A percentile compares a stretch with the other conserved stretches of the same genome.
These are phyloP conservation scores for Pyrrhoderma lamaoense DNA, from an alignment of 1,284 basidiomycete genomes.

Conservation along the genomic window DNA sequence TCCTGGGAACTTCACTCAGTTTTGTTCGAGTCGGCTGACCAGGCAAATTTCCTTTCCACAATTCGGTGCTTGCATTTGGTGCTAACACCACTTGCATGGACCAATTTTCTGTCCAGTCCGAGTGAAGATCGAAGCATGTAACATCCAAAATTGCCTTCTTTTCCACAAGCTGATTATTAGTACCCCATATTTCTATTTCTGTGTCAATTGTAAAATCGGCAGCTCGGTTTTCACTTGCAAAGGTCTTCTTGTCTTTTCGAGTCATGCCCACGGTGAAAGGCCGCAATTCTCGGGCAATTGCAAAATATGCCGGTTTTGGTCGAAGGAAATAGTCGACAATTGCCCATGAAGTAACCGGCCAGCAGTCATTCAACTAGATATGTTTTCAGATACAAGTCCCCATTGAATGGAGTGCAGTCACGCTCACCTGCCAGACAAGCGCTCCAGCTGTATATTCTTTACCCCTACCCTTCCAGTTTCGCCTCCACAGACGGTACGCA, in stretches of 20 bases:
- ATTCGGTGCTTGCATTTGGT: slow-evolving; percentile 77
- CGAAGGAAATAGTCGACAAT: slow-evolving; percentile 74
- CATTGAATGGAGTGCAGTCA: background rate
- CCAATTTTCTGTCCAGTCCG: slow-evolving; percentile 51
- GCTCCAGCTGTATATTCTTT: slow-evolving; percentile 69
- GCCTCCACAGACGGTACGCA: slow-evolving; percentile 71
- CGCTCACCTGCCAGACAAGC: slow-evolving; percentile 69
- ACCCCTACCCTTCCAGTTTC: slow-evolving; percentile 68
- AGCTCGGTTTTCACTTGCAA: slow-evolving; percentile 49
- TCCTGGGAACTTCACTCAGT: slow-evolving; percentile 55
- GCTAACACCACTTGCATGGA: slow-evolving; percentile 46
- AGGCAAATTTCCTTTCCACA: slow-evolving; percentile 62
- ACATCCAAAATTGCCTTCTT: slow-evolving; percentile 60
- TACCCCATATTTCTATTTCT: slow-evolving; percentile 74
- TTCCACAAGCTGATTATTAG: slow-evolving; percentile 61
- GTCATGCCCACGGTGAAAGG: slow-evolving; percentile 75
- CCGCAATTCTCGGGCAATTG: slow-evolving; percentile 64
- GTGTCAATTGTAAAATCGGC: slow-evolving; percentile 62
- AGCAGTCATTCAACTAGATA: slow-evolving; percentile 68
- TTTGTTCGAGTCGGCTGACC: slow-evolving; percentile 63
- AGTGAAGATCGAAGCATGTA: slow-evolving; percentile 59
- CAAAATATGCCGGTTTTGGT: slow-evolving; percentile 69
- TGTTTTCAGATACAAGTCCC: background rate
- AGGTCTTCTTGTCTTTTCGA: slow-evolving; percentile 61
- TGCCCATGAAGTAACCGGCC: slow-evolving; percentile 76